Evolutionary conservation across 1,284 basidiomycete genomes (phyloP), one percentile per base, ranked within the genome.

Genomic region (Cryptococcus depauperatus): DNA sequence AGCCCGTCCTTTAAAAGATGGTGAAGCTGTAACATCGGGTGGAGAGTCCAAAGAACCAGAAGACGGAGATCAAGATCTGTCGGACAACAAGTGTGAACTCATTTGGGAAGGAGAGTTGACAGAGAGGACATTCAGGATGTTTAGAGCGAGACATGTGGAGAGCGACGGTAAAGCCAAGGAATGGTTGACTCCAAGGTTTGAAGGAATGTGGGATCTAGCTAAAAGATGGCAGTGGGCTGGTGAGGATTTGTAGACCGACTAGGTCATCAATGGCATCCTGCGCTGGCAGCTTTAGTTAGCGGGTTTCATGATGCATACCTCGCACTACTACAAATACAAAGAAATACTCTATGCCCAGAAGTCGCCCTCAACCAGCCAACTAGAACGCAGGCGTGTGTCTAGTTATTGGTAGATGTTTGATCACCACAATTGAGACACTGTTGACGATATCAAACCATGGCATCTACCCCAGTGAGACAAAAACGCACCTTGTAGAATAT

Each of bases 81-180:
- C 83, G 47, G 78, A 86, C 53, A 99, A 99, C 69, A 77, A 78
- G 50, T 98, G 93, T 69, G 83, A 82, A 61, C 68, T 95, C 38
- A 80, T 98, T 5, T 98, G 93, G 86, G 88, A 95, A 66, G 93
- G 95, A 10, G 79, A 83, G 41, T 68, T 95, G 38, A 77, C 87
- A 32, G 89, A 97, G 54, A 75, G 89, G 28, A 75, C 79, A 29
- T 96, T 92, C 69, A 81, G 74, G 59, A 76, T 76, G 41, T 92
- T 95, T 72, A 84, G 83, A 61, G 81, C 84, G 28, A 83, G 82
- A 70, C 83, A 80, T 48, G 90, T 85, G 55, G 88, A 89, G 38
- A 85, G 83, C 5, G 93, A 98, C 68, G 71, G 76, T 19, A 76
- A 80, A 37, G 93, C 88, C 6, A 87, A 87, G 70, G 89, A 95